Conservation (phyloP, 1,284 basidiomycete genomes). For the Bjerkandera adusta region DNA sequence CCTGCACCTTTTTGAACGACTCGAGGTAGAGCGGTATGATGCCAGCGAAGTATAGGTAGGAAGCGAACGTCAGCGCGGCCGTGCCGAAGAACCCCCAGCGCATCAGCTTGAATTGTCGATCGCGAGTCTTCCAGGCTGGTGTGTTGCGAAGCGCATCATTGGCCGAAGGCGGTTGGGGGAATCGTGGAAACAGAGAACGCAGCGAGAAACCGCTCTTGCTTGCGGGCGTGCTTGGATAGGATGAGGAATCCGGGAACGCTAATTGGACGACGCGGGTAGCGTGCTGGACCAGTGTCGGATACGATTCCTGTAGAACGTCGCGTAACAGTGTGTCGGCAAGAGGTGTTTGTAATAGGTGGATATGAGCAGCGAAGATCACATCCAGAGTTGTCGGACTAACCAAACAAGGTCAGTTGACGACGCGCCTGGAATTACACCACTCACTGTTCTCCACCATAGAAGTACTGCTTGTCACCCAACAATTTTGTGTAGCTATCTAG, state of each 20-base stretch:
- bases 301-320: conserved; percentile 50
- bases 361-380: conserved; percentile 62
- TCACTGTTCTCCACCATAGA: conserved; percentile 35
- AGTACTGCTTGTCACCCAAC: conserved; percentile 48
- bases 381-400: conserved; percentile 61
- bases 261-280: conserved; percentile 45
- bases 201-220: conserved; percentile 21
- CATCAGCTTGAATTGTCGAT: conserved; percentile 31
- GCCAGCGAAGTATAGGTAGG: conserved; percentile 17
- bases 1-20: conserved; percentile 21
- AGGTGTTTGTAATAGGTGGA: conserved; percentile 58
- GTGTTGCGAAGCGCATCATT: no score
- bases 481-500: conserved; percentile 59
- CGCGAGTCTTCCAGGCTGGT: conserved; percentile 19
- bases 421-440: neutral
- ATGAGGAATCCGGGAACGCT: conserved; percentile 27
- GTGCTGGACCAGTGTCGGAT: conserved; percentile 54
- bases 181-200: conserved; percentile 22
- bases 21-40: conserved; percentile 10
- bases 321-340: conserved; percentile 61
- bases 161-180: no score
- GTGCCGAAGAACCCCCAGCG: conserved; percentile 35
- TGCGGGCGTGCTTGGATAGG: conserved; percentile 18
- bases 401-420: neutral
- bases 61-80: conserved; percentile 25